phyloP scores from a whole-genome alignment of 2,329 filamentous ascomycete genomes.

The Microsporum canis region DNA sequence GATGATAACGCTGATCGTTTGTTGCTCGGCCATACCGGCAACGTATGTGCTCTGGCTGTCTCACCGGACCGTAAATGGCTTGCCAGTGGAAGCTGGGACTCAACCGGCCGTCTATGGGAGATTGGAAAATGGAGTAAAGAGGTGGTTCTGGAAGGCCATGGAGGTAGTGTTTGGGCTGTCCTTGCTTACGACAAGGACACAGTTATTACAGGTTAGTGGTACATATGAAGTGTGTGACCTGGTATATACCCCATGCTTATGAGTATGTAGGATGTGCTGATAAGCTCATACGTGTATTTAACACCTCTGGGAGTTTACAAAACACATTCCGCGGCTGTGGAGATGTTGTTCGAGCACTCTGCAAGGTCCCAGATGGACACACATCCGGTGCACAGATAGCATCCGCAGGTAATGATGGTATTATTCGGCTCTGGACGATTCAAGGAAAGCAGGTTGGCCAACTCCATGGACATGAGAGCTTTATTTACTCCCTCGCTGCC shows the following conservation, averaged over 20 bases:
- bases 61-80: slow-evolving; percentile 60
- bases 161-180: slow-evolving; percentile 82
- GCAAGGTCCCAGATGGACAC: slow-evolving; percentile 63
- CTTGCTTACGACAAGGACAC: slow-evolving; percentile 68
- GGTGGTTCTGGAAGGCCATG: slow-evolving; percentile 61
- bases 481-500: slow-evolving; percentile 74
- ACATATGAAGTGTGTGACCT: neutral
- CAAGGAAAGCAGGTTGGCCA: slow-evolving; percentile 65
- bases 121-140: slow-evolving; percentile 75
- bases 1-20: slow-evolving; percentile 74
- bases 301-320: slow-evolving; percentile 51
- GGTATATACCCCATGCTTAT: slow-evolving; percentile 1
- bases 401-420: slow-evolving; percentile 83
- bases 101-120: slow-evolving; percentile 73
- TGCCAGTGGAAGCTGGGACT: slow-evolving; percentile 91
- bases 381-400: slow-evolving; percentile 82
- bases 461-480: slow-evolving; percentile 81
- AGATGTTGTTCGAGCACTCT: slow-evolving; percentile 81
- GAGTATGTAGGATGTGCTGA: slow-evolving; percentile 60
- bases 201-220: slow-evolving; percentile 55
- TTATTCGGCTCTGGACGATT: slow-evolving; percentile 77
- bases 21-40: slow-evolving; percentile 73
- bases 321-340: slow-evolving; percentile 57
- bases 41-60: slow-evolving; percentile 78
- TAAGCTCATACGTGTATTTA: slow-evolving; percentile 74